Percentiles rank a stretch among this genome's conserved stretches.
Evolutionary conservation across 441 rosid genomes (phyloP).

Genomic region (Populus hybrid): DNA sequence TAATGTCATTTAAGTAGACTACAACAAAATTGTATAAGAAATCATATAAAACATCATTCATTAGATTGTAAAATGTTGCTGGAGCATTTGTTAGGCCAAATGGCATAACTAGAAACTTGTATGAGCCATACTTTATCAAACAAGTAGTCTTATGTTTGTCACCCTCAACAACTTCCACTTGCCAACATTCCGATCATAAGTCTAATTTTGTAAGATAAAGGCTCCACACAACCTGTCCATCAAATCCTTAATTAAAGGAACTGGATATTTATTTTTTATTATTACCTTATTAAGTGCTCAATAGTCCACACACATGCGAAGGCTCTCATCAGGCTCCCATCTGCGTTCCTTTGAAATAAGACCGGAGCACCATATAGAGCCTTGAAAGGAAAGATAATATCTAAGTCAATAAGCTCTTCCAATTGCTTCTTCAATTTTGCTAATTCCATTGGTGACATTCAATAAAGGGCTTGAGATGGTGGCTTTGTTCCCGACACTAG

Average conservation of each 20-base stretch:
- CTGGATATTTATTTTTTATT: conserved; percentile 3
- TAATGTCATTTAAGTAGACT: no score
- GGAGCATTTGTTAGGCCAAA: no score
- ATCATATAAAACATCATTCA: no score
- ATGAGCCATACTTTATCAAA: not conserved
- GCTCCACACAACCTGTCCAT: not conserved
- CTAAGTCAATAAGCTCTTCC: not conserved
- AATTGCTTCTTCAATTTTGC: not conserved
- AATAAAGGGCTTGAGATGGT: not conserved
- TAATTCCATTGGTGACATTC: not conserved
- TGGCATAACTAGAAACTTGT: no score
- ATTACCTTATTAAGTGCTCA: conserved; percentile 4
- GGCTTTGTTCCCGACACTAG: not conserved
- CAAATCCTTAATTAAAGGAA: not conserved
- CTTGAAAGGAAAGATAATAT: not conserved
- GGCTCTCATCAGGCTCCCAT: not conserved
- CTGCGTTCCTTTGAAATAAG: not conserved
- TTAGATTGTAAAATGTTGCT: no score
- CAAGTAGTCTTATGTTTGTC: conserved; percentile 9
- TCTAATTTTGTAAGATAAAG: conserved; percentile 11
- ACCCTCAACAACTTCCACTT: not conserved
- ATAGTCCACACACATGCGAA: not conserved
- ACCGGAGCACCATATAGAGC: not conserved
- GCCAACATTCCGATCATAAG: not conserved
- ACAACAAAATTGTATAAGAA: no score